phyloP scores from a whole-genome alignment of 1,284 basidiomycete genomes.

The Porogramme epimiltina region DNA sequence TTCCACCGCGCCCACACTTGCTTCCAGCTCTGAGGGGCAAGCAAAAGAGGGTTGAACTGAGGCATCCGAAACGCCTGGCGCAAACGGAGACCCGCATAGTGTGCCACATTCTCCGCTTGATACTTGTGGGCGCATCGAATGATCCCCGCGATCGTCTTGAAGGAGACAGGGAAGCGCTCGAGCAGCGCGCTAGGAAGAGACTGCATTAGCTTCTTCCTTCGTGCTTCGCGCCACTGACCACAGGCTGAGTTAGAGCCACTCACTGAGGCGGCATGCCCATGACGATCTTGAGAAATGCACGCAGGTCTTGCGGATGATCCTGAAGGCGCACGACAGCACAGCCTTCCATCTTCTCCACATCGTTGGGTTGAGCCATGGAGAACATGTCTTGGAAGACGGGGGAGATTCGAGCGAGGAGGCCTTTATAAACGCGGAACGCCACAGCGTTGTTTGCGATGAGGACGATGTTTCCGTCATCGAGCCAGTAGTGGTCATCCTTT shows the following conservation, averaged over 20 bases:
- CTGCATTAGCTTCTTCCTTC: no score
- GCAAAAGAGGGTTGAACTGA: no score
- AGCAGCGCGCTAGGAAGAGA: no score
- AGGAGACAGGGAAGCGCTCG: not conserved
- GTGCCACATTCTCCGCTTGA: not conserved
- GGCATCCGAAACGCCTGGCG: no score
- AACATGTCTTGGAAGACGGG: not conserved
- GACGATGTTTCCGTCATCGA: constrained; percentile 4
- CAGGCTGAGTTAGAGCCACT: no score
- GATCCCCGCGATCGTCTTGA: not conserved
- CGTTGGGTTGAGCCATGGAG: not conserved
- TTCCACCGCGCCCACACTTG: no score
- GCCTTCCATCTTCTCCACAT: not conserved
- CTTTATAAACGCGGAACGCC: constrained; percentile 6
- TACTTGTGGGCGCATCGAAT: constrained; percentile 6
- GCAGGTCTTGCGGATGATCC: not conserved
- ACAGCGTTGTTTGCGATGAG: not conserved
- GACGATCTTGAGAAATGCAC: constrained; percentile 1
- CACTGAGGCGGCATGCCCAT: no score
- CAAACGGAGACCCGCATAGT: no score
- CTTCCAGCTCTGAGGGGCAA: no score
- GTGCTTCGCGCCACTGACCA: no score
- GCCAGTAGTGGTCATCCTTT: not conserved
- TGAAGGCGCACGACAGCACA: not conserved
- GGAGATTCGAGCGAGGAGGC: not conserved